These are phyloP conservation scores for Dryadomyces sulphureus DNA, from an alignment of 2,329 filamentous ascomycete genomes.

Conservation along the genomic window DNA sequence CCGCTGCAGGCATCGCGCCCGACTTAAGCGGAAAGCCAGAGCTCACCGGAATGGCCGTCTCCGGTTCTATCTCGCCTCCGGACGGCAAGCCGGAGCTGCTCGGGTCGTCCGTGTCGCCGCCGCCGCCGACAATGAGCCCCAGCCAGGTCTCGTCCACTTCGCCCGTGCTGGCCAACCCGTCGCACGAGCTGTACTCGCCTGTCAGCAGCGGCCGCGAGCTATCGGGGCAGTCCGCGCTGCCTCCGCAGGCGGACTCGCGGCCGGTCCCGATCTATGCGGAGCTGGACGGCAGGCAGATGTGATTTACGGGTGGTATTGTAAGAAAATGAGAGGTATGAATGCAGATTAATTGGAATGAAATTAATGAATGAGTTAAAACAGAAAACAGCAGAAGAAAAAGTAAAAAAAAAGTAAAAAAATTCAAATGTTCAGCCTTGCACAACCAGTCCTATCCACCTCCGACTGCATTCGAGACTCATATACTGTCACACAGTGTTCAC, in stretches of 20 bases:
- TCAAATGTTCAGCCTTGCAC: no score
- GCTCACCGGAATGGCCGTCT: conserved; percentile 12
- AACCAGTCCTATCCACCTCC: no score
- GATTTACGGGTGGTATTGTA: no score
- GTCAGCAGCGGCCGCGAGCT: neutral
- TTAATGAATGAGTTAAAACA: no score
- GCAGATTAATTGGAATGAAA: no score
- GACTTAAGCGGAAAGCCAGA: conserved; percentile 18
- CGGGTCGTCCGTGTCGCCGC: no score
- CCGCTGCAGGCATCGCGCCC: neutral
- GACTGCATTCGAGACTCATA: no score
- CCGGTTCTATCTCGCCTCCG: neutral
- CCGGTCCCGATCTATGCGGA: neutral
- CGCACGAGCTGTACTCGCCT: neutral
- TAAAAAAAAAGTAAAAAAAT: no score
- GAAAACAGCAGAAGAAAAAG: no score
- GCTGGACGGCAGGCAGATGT: neutral
- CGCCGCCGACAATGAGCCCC: conserved; percentile 14
- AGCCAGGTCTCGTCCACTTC: conserved; percentile 4
- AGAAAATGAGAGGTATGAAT: no score
- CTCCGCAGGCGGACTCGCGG: neutral
- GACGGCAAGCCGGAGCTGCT: conserved; percentile 16
- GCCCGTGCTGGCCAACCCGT: conserved; percentile 13
- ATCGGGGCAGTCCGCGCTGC: neutral
- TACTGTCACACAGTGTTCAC: no score